Base-by-base conservation (phyloP, 2,329 filamentous ascomycete species). In the Pseudocercospora fijiensis region DNA sequence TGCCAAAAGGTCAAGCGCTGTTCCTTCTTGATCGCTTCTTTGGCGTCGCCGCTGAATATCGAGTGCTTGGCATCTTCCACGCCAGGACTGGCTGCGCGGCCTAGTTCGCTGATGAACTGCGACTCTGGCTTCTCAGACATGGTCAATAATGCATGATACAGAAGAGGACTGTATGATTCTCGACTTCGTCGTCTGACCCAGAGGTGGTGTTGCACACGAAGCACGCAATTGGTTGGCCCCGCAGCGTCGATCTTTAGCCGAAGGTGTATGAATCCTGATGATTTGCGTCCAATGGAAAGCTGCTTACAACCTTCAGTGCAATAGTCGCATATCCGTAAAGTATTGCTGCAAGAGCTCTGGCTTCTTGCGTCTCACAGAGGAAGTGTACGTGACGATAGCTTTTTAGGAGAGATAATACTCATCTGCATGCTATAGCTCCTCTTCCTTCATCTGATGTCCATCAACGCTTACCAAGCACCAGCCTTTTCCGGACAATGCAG, bases 1-100 rank as follows among this genome's bases (percentile, higher is more conserved):
- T 77, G 64, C 63, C 69, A 67, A 1, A 77, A 63, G 9, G 75
- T 76, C 74, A 77, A 76, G 24, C 67, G 65, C 49, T 73, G 71
- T 64, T 78, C 76, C 62, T 98, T 98, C 80, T 98, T 93, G 70
- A 99, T 98, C 70, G 98, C 81, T 79, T 98, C 95, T 78, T 98
- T 95, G 95, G 98, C 98, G 79, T 99, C 98, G 80, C 94, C 98
- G 57, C 95, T 95, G 74, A 99, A 99, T 22, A 95, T 95, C 5
- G 95, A 98, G 51, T 98, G 82, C 78, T 99, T 99, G 27, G 94
- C 98, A 10, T 95, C 98, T 3, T 53, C 49, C 1, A 10, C 20
- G 24, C 1, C 24, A 10, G 22, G 49, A 28, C 16, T 28, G 22
- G 49, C 16, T 4, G 20, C 49, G 49, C 24, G 22, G 11, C 49